Evolutionary conservation across 768 basidiomycete genomes (phyloP), one percentile per base, ranked within the genome.

Genomic region (Fomitopsis pulvina): DNA sequence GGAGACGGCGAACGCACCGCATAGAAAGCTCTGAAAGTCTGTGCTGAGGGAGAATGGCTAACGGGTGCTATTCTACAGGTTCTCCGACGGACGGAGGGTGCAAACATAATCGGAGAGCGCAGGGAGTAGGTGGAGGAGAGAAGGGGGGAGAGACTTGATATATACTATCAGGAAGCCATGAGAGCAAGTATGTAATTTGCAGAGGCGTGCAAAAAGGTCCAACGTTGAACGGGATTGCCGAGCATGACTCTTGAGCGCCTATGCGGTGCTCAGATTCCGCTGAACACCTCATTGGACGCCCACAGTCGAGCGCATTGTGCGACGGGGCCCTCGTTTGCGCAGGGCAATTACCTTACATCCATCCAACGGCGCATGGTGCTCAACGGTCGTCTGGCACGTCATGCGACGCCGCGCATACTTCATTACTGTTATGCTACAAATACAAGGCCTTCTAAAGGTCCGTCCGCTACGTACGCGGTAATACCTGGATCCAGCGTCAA

Each of bases 21-120:
- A 47, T 65, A 65, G 48, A 65, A 65, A 9, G 63, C 63, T 52
- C 53, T 65, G 59, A 65, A 65, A 28, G 62, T 65, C 51, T 61
- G 60, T 11, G 57, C 60, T 9, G 58, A 63, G 26, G 56, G 57
- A 6, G 63, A 47, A 20, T 54, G 50, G 41, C 46, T 29, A 20
- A 53, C 37, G 8, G 48, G 8, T 24, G 37, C 30, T 18, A 54
- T 32, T 30, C 24, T 43, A 21, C 50, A 42, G 29, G 29, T 42
- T 25, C 49, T 26, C 8, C 50, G 32, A 24, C 54, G 52, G 21
- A 52, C 44, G 25, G 54, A 47, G 28, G 57, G 34, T 27, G 57
- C 27, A 26, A 58, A 47, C 57, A 58, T 58, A 22, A 40, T 30
- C 10, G 6, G 3, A 14, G 38, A 30, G 41, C 30, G 40, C 47